phyloP scores from a whole-genome alignment of 148 eudicot species.

The Salicornia ramosissima region DNA sequence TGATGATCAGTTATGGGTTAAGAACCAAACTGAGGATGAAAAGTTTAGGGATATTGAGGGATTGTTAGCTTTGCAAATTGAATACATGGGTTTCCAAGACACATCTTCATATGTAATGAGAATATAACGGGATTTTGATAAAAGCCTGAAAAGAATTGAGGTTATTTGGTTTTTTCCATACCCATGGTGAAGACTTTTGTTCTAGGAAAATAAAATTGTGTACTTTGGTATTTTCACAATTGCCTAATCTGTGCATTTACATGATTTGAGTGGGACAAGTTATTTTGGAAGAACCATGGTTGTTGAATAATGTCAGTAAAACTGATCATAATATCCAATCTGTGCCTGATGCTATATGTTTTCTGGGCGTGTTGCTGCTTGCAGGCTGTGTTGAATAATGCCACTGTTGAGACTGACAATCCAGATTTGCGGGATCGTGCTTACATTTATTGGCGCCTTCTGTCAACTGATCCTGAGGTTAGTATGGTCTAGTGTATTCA shows the following conservation, averaged over 20 bases:
- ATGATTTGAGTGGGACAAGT: not conserved
- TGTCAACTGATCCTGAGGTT: constrained; percentile 98
- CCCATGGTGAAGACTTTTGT: not conserved
- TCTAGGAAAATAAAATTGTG: not conserved
- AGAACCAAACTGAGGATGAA: not conserved
- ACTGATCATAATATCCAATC: not conserved
- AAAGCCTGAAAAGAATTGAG: not conserved
- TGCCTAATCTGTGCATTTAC: not conserved
- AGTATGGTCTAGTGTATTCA: constrained; percentile 22
- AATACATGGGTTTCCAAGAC: not conserved
- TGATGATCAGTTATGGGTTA: not conserved
- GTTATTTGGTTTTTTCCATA: not conserved
- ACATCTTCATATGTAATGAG: not conserved
- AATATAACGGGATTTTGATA: not conserved
- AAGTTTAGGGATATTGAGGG: not conserved
- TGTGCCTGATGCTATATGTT: constrained; percentile 14
- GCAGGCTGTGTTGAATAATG: constrained; percentile 95
- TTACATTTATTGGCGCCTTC: constrained; percentile 98
- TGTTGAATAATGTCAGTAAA: not conserved
- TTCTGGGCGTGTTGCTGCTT: constrained; percentile 17
- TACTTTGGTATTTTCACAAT: no score
- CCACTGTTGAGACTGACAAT: constrained; percentile 98
- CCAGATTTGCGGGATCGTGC: constrained; percentile 98
- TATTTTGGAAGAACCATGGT: not conserved
- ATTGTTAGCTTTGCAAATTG: not conserved